phyloP scores from a whole-genome alignment of 1,139 yeast genomes.

The Kodamaea sp. region DNA sequence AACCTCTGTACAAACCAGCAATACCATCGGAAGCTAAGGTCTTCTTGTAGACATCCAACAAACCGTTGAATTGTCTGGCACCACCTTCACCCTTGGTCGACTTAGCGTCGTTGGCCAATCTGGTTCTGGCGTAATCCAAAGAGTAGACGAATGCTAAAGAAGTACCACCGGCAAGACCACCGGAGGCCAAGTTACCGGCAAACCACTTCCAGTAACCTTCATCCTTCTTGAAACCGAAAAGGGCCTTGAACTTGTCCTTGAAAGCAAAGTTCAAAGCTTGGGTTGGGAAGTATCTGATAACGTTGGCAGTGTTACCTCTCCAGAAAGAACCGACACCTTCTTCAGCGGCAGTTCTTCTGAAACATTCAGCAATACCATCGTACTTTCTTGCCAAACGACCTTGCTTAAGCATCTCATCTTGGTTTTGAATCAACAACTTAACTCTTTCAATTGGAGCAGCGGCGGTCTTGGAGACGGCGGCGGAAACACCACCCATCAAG shows the following conservation, averaged over 20 bases:
- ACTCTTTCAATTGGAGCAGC: slow-evolving; percentile 60
- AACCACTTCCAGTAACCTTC: slow-evolving; percentile 53
- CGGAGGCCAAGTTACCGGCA: slow-evolving; percentile 58
- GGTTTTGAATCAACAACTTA: slow-evolving; percentile 54
- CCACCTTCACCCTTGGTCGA: slow-evolving; percentile 50
- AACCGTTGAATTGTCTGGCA: slow-evolving; percentile 55
- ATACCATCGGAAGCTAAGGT: slow-evolving; percentile 56
- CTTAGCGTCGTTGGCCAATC: slow-evolving; percentile 58
- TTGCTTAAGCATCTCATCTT: slow-evolving; percentile 56
- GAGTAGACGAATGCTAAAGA: slow-evolving; percentile 57
- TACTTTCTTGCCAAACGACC: slow-evolving; percentile 53
- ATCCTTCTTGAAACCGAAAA: slow-evolving; percentile 56
- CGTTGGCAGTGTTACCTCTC: slow-evolving; percentile 61
- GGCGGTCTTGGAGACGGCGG: slow-evolving; percentile 57
- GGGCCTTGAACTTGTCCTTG: slow-evolving; percentile 53
- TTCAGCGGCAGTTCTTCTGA: slow-evolving; percentile 55
- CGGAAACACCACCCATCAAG: slow-evolving; percentile 59
- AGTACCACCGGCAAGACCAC: slow-evolving; percentile 60
- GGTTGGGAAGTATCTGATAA: slow-evolving; percentile 58
- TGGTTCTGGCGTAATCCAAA: slow-evolving; percentile 56
- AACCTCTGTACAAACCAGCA: slow-evolving; percentile 61
- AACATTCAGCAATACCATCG: slow-evolving; percentile 53
- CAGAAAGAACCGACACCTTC: slow-evolving; percentile 54
- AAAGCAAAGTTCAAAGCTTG: slow-evolving; percentile 56
- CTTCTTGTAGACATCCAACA: slow-evolving; percentile 54